These are phyloP conservation scores for Podospora sp. DNA, from an alignment of 495 filamentous ascomycete species.

Conservation along the genomic window DNA sequence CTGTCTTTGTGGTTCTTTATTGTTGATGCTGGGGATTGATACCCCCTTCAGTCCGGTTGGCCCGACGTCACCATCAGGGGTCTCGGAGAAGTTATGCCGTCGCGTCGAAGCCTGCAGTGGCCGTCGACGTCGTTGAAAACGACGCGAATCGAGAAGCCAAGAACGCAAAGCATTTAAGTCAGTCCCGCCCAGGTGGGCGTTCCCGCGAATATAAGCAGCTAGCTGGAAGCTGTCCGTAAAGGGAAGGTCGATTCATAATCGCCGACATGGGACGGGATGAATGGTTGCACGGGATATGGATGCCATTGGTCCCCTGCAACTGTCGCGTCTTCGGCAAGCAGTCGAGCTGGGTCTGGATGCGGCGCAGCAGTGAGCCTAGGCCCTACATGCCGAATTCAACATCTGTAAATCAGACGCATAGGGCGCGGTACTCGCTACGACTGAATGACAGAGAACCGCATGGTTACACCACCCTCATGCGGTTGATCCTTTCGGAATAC, in stretches of 20 bases:
- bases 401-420: too few species aligned
- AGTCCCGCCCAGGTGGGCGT: neutral
- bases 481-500: neutral
- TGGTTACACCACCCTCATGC: neutral
- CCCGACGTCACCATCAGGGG: too few species aligned
- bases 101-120: too few species aligned
- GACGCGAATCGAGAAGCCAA: neutral
- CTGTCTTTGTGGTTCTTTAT: neutral
- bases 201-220: neutral
- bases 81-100: too few species aligned
- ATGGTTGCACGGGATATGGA: neutral
- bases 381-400: neutral
- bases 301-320: neutral
- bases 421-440: too few species aligned
- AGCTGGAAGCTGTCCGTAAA: neutral
- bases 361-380: neutral
- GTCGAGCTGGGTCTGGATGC: neutral
- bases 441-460: too few species aligned
- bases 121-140: neutral
- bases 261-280: neutral
- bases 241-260: neutral
- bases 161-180: neutral
- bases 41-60: neutral
- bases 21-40: neutral
- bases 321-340: neutral